Evolutionary conservation across 306 rosid species (phyloP), one percentile per base, ranked within the genome.

Genomic region (Luffa aegyptiaca): DNA sequence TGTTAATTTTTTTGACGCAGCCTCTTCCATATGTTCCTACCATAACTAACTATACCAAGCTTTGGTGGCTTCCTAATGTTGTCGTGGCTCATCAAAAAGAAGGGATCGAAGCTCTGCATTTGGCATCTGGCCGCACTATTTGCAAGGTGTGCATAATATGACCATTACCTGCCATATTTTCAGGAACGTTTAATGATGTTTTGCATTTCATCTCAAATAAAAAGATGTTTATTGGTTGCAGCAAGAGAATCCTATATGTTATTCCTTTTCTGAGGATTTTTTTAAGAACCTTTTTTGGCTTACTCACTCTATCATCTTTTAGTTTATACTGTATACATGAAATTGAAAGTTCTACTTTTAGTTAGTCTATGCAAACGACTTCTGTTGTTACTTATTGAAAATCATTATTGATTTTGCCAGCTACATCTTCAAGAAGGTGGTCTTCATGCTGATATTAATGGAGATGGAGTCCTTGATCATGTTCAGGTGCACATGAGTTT

Each of bases 41-140:
- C 76, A 93, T 96, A 82, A 96, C 99, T 80, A 96, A 93, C 92
- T 88, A 96, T 92, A 96, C 99, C 78, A 88, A 90, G 73, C 90
- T 96, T 66, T 96, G 99, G 99, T 96, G 99, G 99, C 94, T 96
- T 82, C 98, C 98, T 36, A 96, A 96, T 87, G 99, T 93, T 17
- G 92, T 93, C 18, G 99, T 96, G 84, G 98, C 93, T 84, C 99
- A 93, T 91, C 92, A 81, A 79, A 93, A 93, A 84, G 99, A 96
- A 85, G 99, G 98, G 75, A 91, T 96, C 82, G 98, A 93, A 90
- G 99, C 90, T 70, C 79, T 93, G 84, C 99, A 93, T 89, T 76
- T 96, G 81, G 97, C 99, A 77, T 79, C 98, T n/a, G 99, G 99
- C 57, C 97, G 99, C 66, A 89, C 98, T 51, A 11, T 92, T 86